Evolutionary conservation across 805 yeast genomes (phyloP).

Genomic region (Wickerhamomyces ciferrii): DNA sequence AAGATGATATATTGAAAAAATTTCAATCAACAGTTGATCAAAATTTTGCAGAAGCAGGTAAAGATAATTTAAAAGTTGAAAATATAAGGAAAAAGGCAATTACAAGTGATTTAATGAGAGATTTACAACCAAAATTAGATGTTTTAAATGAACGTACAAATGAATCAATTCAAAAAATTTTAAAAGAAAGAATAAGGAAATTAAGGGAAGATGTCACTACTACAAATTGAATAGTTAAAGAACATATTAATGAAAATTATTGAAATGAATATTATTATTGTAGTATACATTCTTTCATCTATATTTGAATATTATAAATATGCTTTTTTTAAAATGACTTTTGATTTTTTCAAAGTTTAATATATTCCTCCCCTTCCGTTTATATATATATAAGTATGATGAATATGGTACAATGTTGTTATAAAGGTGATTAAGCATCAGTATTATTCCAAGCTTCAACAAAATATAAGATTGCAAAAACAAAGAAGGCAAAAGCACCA

Average conservation of each 20-base stretch:
- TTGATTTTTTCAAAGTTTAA: no score
- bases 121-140: conserved; percentile 31
- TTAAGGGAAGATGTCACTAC: conserved; percentile 1
- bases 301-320: no score
- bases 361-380: no score
- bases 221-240: background rate
- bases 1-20: conserved; percentile 21
- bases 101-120: conserved; percentile 32
- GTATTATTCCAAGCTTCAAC: conserved; percentile 45
- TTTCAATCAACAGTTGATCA: background rate
- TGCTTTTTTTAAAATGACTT: no score
- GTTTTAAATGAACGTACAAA: conserved; percentile 37
- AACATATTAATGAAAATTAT: no score
- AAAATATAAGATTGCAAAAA: conserved; percentile 78
- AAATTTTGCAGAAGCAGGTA: background rate
- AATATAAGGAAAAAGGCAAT: conserved; percentile 12
- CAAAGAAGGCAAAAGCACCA: conserved; percentile 82
- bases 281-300: no score
- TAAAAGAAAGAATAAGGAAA: conserved; percentile 28
- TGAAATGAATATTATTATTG: no score
- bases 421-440: background rate
- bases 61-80: conserved; percentile 2
- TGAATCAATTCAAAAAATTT: conserved; percentile 29
- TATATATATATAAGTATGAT: no score
- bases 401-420: no score